A percentile compares a stretch with the other conserved stretches of the same genome.
Evolutionary conservation across 805 yeast species (phyloP).

Genomic region (Alloascoidea africana): DNA sequence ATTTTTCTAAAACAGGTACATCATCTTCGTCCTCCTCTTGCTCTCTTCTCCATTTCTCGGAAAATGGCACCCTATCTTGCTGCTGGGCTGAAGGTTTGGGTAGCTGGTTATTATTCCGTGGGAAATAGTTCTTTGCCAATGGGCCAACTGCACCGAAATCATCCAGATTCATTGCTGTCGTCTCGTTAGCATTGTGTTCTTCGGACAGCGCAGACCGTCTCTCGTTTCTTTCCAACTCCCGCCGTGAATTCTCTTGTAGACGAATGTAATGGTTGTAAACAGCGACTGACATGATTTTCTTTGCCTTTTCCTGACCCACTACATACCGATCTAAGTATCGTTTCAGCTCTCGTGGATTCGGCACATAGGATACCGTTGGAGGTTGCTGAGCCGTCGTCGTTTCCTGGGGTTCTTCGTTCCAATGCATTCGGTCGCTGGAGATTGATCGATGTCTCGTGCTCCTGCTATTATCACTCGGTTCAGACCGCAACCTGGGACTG

Average conservation of each 20-base stretch:
- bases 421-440: no score
- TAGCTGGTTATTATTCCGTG: conserved; percentile 6
- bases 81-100: no score
- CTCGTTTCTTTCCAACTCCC: conserved; percentile 12
- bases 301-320: conserved; percentile 40
- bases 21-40: conserved; percentile 15
- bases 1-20: conserved; percentile 34
- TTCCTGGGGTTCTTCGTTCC: no score
- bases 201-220: no score
- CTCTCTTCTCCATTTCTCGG: no score
- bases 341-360: conserved; percentile 32
- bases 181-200: no score
- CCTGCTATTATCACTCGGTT: no score
- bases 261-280: conserved; percentile 43
- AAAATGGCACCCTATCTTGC: no score
- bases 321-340: conserved; percentile 32
- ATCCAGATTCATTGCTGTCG: conserved; percentile 4
- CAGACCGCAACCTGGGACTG: no score
- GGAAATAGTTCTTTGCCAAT: conserved; percentile 3
- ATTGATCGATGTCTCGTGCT: no score
- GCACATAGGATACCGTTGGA: conserved; percentile 14
- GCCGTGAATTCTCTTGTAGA: conserved; percentile 24
- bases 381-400: neutral
- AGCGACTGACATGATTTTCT: conserved; percentile 44
- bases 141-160: conserved; percentile 12